Conservation (phyloP, 169 alveolate species). For the Blepharisma undulans region DNA sequence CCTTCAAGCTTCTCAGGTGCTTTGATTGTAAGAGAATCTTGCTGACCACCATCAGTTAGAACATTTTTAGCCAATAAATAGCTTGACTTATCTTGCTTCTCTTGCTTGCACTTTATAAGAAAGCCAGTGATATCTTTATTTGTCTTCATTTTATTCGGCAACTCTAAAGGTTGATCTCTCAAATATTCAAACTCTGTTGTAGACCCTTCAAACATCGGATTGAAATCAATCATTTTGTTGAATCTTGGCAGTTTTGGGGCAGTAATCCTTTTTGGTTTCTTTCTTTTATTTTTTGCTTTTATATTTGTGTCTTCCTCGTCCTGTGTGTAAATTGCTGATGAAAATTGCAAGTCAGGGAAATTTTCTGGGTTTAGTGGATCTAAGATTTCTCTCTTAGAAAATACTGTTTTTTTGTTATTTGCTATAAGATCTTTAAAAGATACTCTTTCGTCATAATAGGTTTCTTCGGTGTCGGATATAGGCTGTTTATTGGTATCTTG, state of each 20-base stretch:
- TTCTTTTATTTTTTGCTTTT: neutral
- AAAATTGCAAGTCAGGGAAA: neutral
- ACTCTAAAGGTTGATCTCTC: conserved; percentile 17
- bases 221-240: conserved; percentile 3
- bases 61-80: conserved; percentile 24
- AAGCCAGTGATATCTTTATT: neutral
- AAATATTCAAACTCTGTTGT: conserved; percentile 16
- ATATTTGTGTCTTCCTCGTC: neutral
- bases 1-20: neutral
- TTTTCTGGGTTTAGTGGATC: neutral
- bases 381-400: neutral
- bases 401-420: neutral
- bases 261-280: neutral
- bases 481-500: neutral
- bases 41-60: neutral
- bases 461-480: neutral
- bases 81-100: neutral
- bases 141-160: neutral
- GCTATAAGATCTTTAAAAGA: neutral
- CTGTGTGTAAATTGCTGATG: neutral
- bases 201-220: neutral
- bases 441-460: neutral
- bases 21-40: neutral
- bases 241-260: neutral
- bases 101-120: neutral